Percentiles rank a stretch among this genome's conserved stretches.
These are phyloP conservation scores for Phytophthora hibernalis DNA, from an alignment of 352 stramenopile species.

Conservation along the genomic window DNA sequence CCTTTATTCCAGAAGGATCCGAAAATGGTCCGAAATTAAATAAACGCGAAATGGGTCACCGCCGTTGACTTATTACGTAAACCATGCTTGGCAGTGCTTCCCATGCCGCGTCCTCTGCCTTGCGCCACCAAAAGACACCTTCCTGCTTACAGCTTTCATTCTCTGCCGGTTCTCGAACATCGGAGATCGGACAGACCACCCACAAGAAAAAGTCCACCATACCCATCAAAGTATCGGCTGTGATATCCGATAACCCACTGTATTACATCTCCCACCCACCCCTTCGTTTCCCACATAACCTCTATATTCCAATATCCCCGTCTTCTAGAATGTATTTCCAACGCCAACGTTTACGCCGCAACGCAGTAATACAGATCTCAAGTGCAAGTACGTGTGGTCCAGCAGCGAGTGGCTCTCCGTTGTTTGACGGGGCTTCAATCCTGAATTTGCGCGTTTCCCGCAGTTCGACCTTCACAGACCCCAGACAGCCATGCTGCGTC, in stretches of 20 bases:
- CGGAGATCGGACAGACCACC: constrained; percentile 23
- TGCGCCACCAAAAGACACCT: not conserved
- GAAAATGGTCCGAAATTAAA: constrained; percentile 17
- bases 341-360: not conserved
- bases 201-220: constrained; percentile 22
- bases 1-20: constrained; percentile 36
- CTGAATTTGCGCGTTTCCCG: constrained; percentile 43
- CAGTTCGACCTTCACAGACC: constrained; percentile 6
- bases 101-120: not conserved
- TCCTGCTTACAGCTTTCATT: not conserved
- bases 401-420: constrained; percentile 42
- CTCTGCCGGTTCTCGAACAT: constrained; percentile 19
- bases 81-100: not conserved
- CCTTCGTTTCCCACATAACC: not conserved
- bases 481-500: constrained; percentile 33
- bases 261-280: not conserved
- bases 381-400: constrained; percentile 25
- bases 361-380: not conserved
- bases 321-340: not conserved
- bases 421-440: constrained; percentile 31
- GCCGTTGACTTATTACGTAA: not conserved
- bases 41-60: not conserved
- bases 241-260: constrained; percentile 18
- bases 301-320: not conserved
- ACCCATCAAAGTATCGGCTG: not conserved